Conservation (phyloP, 108 stramenopile genomes). For the Cylindrotheca closterium region DNA sequence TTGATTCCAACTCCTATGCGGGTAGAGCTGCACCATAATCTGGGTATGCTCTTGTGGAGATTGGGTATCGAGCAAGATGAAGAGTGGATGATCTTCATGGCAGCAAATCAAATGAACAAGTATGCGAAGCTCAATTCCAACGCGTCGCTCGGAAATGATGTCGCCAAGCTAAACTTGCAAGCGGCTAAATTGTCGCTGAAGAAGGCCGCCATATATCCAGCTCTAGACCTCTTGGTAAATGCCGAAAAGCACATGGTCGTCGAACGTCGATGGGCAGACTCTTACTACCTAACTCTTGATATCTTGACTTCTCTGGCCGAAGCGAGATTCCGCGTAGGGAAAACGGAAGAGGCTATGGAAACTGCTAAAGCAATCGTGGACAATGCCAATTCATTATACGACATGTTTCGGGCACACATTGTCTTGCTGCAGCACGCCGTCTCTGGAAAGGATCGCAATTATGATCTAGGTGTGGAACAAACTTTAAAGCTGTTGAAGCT, state of each 20-base stretch:
- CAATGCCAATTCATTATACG: constrained; percentile 31
- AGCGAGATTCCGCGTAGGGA: constrained; percentile 10
- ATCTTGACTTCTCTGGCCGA: constrained; percentile 28
- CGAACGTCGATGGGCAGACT: constrained; percentile 13
- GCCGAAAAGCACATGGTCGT: constrained; percentile 24
- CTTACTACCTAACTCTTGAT: constrained; percentile 37
- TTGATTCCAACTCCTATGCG: constrained; percentile 13
- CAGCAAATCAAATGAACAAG: constrained; percentile 39
- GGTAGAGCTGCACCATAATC: constrained; percentile 12
- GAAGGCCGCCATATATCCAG: constrained; percentile 38
- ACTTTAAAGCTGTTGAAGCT: constrained; percentile 17
- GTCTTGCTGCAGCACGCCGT: constrained; percentile 7
- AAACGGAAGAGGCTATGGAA: constrained; percentile 11
- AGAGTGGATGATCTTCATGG: constrained; percentile 41
- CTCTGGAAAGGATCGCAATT: constrained; percentile 23
- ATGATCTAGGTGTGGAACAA: constrained; percentile 13
- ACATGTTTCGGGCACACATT: constrained; percentile 33
- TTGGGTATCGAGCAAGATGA: constrained; percentile 9
- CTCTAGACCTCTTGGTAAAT: constrained; percentile 26
- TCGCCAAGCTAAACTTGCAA: constrained; percentile 26
- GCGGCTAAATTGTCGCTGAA: constrained; percentile 35
- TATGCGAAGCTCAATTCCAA: constrained; percentile 2
- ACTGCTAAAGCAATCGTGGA: constrained; percentile 11
- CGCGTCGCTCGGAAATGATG: constrained; percentile 13
- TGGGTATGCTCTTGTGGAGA: constrained; percentile 32